A percentile compares a stretch with the other conserved stretches of the same genome.
Evolutionary conservation across 2,329 filamentous ascomycete species (phyloP).

Genomic region (Penicillium sp.): DNA sequence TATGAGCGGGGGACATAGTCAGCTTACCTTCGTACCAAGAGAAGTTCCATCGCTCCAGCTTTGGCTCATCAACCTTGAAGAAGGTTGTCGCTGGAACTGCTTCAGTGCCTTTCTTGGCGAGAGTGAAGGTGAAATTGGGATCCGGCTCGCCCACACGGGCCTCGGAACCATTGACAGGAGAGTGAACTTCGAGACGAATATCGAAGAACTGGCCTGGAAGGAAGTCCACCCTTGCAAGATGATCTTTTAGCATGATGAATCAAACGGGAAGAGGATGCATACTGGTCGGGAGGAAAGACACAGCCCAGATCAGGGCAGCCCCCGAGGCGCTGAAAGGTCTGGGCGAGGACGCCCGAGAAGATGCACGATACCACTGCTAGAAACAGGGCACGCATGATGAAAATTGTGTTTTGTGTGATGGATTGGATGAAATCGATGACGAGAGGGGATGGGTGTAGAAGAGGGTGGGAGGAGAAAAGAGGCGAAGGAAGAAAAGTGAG

Average conservation of each 20-base stretch:
- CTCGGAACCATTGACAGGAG: conserved; percentile 74
- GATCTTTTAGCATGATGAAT: background rate
- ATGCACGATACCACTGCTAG: conserved; percentile 18
- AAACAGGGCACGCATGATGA: too few relatives aligned
- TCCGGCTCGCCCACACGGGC: conserved; percentile 63
- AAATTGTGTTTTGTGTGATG: too few relatives aligned
- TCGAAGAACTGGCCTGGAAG: conserved; percentile 79
- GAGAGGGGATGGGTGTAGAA: too few relatives aligned
- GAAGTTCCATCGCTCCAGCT: conserved; percentile 75
- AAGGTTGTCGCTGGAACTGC: conserved; percentile 56
- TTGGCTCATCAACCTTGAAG: conserved; percentile 64
- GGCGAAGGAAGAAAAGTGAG: too few relatives aligned
- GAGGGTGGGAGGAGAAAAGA: too few relatives aligned
- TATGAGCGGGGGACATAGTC: background rate
- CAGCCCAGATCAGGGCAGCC: conserved; percentile 53
- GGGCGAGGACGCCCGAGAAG: conserved; percentile 34
- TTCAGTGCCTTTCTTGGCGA: conserved; percentile 57
- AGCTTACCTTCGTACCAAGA: conserved; percentile 66
- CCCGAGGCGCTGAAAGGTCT: conserved; percentile 53
- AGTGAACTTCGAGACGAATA: conserved; percentile 74
- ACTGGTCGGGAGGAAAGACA: conserved; percentile 55
- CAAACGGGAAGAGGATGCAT: conserved; percentile 18
- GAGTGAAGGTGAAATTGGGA: conserved; percentile 69
- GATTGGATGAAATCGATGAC: too few relatives aligned
- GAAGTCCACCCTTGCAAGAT: conserved; percentile 61